Base-by-base conservation (phyloP, 2,329 filamentous ascomycete genomes). In the Diaporthe nobilis region DNA sequence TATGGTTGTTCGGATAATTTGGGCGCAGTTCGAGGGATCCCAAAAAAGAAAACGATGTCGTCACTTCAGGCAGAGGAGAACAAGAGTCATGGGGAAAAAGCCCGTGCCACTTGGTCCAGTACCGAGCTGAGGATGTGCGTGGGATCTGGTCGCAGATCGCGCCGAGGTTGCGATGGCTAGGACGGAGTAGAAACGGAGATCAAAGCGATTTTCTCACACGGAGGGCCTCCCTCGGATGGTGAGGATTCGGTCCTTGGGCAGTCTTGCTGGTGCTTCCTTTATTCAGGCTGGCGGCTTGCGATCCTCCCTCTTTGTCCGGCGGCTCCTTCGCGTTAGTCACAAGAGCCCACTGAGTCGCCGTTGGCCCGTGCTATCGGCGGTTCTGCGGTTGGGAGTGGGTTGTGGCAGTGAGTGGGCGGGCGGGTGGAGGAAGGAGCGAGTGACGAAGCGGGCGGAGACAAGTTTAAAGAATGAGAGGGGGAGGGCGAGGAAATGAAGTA, bases 361-460 rank as follows among this genome's bases (percentile, higher is more conserved):
- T 65, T 73, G 71, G 71, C 71, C 71, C 71, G 71, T 73, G 71
- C 71, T 73, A 73, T 73, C 71, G 39, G 58, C 60, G 57, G 47
- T 63, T 65, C 55, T 73, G 71, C 71, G 58, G 71, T 65, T 73
- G 65, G 34, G 60, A 73, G 58, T 47, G 58, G 51, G 49, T 53
- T 53, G 71, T 73, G 71, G 55, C 51, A 55, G 58, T 53, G n/a
- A 65, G 39, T n/a, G 44, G 68, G 68, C 68, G 37, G 55, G 31
- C 34, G 61, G 61, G 61, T 49, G 42, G 61, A 65, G 44, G 58
- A 44, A 37, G 37, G 57, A 61, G 49, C 42, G 57, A 51, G 47
- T 63, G 57, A 73, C 71, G 71, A 72, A n/a, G 71, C 57, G 60
- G 58, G 53, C 63, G 65, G 65, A 70, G 65, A 55, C 34, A 49